Evolutionary conservation across 2,329 filamentous ascomycete genomes (phyloP).

Genomic region (Cladosporium sp.): DNA sequence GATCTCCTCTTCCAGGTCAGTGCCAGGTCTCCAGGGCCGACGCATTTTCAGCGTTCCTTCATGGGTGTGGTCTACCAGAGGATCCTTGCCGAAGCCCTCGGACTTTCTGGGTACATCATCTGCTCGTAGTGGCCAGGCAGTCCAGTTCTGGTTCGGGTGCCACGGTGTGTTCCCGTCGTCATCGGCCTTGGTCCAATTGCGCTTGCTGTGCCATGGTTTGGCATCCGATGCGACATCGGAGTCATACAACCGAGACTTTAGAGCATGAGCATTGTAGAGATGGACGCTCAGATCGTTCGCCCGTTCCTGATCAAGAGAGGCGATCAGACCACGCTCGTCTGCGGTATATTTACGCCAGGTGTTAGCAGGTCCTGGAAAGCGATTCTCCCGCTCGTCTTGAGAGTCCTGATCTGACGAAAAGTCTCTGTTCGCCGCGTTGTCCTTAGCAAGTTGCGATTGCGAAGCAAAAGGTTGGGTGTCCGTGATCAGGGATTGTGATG

Average conservation of each 20-base stretch:
- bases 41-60: constrained; percentile 16
- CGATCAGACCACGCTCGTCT: constrained; percentile 59
- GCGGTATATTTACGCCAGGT: constrained; percentile 64
- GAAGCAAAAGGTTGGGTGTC: constrained; percentile 1
- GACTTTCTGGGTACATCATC: constrained; percentile 56
- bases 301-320: constrained; percentile 59
- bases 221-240: constrained; percentile 2
- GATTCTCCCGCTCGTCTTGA: constrained; percentile 48
- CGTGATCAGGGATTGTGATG: constrained; percentile 5
- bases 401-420: background rate
- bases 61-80: constrained; percentile 23
- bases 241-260: constrained; percentile 51
- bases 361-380: constrained; percentile 62
- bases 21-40: constrained; percentile 46
- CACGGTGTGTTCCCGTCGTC: constrained; percentile 34
- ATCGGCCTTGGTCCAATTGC: constrained; percentile 34
- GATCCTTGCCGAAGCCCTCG: constrained; percentile 42
- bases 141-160: constrained; percentile 60
- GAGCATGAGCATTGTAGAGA: constrained; percentile 70
- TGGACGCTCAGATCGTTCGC: constrained; percentile 69
- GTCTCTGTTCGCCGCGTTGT: background rate
- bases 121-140: constrained; percentile 74
- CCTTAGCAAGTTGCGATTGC: background rate
- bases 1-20: constrained; percentile 65
- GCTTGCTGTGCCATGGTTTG: constrained; percentile 37